Base-by-base conservation (phyloP, 1,139 yeast species). In the Suhomyces choctaworum region DNA sequence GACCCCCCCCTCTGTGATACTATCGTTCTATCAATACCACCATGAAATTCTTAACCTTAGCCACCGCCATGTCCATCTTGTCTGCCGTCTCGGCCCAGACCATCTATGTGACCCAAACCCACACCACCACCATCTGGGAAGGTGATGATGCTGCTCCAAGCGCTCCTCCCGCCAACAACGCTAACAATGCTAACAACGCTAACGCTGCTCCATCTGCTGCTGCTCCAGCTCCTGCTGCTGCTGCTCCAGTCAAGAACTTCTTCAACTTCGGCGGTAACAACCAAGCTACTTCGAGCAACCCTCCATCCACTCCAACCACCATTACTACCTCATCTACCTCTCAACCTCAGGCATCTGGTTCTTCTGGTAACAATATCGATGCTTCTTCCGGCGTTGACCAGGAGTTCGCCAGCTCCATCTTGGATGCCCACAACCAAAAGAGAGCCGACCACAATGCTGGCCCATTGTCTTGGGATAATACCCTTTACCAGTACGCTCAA, bases 401-500 rank as follows among this genome's bases (percentile, higher is more conserved):
- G n/a, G 39, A 60, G 31, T 70, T 66, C 40, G 68, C 72, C 22
- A 50, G 54, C 36, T 50, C 51, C 23, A 69, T 74, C 39, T 70
- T 84, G 48, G 66, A 62, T 40, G 78, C 72, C 39, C 95, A 85
- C 72, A 87, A 87, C 68, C 44, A 53, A 26, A 78, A 78, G 61
- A 78, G 96, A 64, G 76, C 87, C 22, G 48, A 61, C 36, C 95
- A 85, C 67, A 72, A 74, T 37, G 89, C 82, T 23, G 58, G 65
- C 4, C 58, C 69, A 9, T 62, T 89, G 44, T 45, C 73, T 2
- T 89, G 97, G 96, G 75, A 79, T 46, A 54, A 64, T 26, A 69
- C 64, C 11, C 66, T 84, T 30, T 89, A 83, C 42, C 50, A 62
- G 28, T 82, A 77, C 52, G 96, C 96, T 32, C 80, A 80, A 62